Evolutionary conservation across 169 alveolate genomes (phyloP).

Genomic region (Cryptosporidium ubiquitum): DNA sequence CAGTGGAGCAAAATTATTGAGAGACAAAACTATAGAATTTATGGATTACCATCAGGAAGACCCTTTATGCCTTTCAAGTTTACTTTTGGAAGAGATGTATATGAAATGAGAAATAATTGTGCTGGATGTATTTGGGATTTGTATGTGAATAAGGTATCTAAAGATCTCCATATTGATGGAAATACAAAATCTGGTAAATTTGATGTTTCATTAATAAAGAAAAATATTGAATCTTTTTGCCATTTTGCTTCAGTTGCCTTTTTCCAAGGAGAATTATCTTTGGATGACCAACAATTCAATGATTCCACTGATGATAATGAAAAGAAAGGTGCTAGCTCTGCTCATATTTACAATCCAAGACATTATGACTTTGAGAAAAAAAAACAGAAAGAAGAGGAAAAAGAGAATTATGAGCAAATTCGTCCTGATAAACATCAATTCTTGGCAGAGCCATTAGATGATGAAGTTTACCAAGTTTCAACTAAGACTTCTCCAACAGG

Average conservation of each 20-base stretch:
- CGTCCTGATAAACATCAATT: conserved; percentile 11
- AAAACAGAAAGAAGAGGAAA: neutral
- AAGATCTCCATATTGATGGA: conserved; percentile 47
- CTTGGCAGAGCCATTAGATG: conserved; percentile 29
- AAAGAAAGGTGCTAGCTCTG: neutral
- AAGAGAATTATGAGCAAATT: neutral
- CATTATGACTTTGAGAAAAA: neutral
- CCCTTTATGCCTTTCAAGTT: conserved; percentile 65
- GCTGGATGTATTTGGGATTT: conserved; percentile 68
- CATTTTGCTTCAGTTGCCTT: conserved; percentile 65
- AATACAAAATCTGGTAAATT: conserved; percentile 48
- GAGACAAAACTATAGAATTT: conserved; percentile 28
- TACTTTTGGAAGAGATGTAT: conserved; percentile 48
- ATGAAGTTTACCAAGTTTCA: conserved; percentile 1
- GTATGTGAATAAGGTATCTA: conserved; percentile 3
- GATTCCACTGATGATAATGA: neutral
- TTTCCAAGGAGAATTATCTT: conserved; percentile 26
- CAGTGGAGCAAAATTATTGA: conserved; percentile 61
- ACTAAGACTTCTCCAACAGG: conserved; percentile 64
- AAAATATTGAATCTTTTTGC: conserved; percentile 42
- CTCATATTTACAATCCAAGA: neutral
- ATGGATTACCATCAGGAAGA: conserved; percentile 67
- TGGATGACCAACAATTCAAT: neutral
- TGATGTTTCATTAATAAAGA: conserved; percentile 7
- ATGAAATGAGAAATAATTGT: conserved; percentile 66